A percentile compares a stretch with the other conserved stretches of the same genome.
phyloP scores from a whole-genome alignment of 176 grass and related monocot species.

The Musa schizocarpa region DNA sequence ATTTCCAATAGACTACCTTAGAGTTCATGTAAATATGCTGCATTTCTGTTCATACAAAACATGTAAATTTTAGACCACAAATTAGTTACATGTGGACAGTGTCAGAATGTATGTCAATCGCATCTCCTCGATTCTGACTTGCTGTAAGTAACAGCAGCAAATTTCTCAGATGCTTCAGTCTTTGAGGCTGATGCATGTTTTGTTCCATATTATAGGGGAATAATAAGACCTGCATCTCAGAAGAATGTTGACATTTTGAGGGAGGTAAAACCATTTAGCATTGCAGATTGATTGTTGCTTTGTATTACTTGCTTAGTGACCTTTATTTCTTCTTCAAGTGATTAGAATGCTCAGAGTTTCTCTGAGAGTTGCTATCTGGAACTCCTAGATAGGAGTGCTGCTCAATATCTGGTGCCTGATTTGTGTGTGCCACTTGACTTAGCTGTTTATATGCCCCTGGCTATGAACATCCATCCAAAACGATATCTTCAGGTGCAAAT shows the following conservation, averaged over 20 bases:
- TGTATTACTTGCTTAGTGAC: constrained; percentile 23
- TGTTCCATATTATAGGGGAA: constrained; percentile 46
- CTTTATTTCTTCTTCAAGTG: constrained; percentile 44
- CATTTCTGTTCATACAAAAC: not conserved
- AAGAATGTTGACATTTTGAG: constrained; percentile 66
- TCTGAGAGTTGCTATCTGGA: constrained; percentile 59
- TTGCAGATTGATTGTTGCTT: not conserved
- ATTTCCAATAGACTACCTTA: not conserved
- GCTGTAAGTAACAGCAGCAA: not conserved
- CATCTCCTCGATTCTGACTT: too few species aligned
- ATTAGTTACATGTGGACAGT: not conserved
- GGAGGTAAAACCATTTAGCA: constrained; percentile 51
- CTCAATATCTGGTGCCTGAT: constrained; percentile 50
- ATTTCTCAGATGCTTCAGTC: not conserved
- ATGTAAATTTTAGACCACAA: not conserved
- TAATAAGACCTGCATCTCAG: constrained; percentile 56
- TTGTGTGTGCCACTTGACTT: constrained; percentile 55
- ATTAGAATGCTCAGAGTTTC: constrained; percentile 86
- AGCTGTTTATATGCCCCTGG: constrained; percentile 77
- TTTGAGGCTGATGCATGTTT: not conserved
- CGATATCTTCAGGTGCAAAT: constrained; percentile 67
- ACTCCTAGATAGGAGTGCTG: constrained; percentile 52
- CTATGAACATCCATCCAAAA: constrained; percentile 65
- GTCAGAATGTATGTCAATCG: not conserved
- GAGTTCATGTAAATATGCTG: not conserved